Base-by-base conservation (phyloP, 805 yeast genomes). In the Hanseniaspora thailandica region DNA sequence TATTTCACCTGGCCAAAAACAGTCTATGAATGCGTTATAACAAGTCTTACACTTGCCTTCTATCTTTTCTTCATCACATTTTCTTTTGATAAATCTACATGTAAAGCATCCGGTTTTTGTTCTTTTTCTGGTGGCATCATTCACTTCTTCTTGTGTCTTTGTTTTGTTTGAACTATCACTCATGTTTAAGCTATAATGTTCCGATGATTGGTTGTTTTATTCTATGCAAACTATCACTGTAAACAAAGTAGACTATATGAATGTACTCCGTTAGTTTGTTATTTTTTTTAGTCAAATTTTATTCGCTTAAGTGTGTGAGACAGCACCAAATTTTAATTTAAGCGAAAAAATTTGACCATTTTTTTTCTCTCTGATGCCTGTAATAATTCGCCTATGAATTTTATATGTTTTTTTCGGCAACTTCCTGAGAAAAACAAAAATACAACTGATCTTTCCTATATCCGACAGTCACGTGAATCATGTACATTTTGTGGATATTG, bases 61-160 rank as follows among this genome's bases (percentile, higher is more conserved):
- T 4, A 60, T 58, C 22, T 43, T 58, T 7, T n/a, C 38, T 34
- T 59, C 62, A 55, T 59, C 60, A 47, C 62, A 59, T 33, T 59
- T 58, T 51, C 57, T 56, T 48, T 58, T 56, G 28, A 56, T 57
- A 15, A 53, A 44, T 22, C 62, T 49, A 44, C 62, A 59, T 8
- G 60, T 57, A 47, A 57, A 59, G 45, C 62, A 59, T 3, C 62
- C 62, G 4, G 58, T 43, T 31, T 55, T 55, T 5, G 58, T 55
- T 44, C 61, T 45, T 39, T 30, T 55, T 33, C 30, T 48, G 7
- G 23, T 28, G n/a, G 25, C 15, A 12, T 43, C 46, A n/a, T 46
- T 57, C 10, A 46, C 40, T n/a, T 52, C 57, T 31, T 52, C 48
- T 19, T 26, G 43, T 5, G 33, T 25, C 17, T 28, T 8, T 3